Base-by-base conservation (phyloP, 192 early-diverging fungal genomes). In the Anaeromyces robustus region DNA sequence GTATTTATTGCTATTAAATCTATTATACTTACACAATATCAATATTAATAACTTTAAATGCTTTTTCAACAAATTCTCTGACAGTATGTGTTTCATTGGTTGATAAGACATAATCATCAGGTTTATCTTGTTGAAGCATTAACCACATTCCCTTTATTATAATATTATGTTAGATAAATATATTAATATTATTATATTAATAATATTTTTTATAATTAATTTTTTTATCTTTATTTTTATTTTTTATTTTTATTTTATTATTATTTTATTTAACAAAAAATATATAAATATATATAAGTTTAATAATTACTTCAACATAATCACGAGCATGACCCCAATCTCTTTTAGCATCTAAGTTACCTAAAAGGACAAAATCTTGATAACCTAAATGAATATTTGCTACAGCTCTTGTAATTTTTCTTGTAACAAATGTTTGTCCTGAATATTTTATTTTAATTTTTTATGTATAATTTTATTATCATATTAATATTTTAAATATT, bases 291-390 rank as follows among this genome's bases (percentile, higher is more conserved):
- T 32, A 80, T 4, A 77, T 77, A 82, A 22, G n/a, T 29, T 29
- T 12, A 0, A 59, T 29, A 78, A 30, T 18, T 19, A 85, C 84
- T 80, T 87, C 86, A 77, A 91, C 85, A 84, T 94, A 94, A 81
- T 94, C 93, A 77, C 89, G 87, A 30, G 93, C 93, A 79, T 94
- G 93, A 80, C 93, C 93, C 93, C 93, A 94, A 86, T 94, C 93
- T 86, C 93, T 88, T 85, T 92, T 92, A 77, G 93, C 89, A 85
- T 94, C 92, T 32, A 94, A 84, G 82, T 94, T 94, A 80, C 93
- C 93, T 30, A 94, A 85, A 83, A 91, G 92, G 17, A 94, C 79
- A 83, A 91, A 92, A 78, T 91, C 87, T 80, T 92, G 89, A 79
- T 88, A 86, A 30, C 91, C 91, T 30, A 92, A 84, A 43, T 90